Evolutionary conservation across 352 stramenopile species (phyloP), one percentile per base, ranked within the genome.

Genomic region (Phytophthora sansomeana): DNA sequence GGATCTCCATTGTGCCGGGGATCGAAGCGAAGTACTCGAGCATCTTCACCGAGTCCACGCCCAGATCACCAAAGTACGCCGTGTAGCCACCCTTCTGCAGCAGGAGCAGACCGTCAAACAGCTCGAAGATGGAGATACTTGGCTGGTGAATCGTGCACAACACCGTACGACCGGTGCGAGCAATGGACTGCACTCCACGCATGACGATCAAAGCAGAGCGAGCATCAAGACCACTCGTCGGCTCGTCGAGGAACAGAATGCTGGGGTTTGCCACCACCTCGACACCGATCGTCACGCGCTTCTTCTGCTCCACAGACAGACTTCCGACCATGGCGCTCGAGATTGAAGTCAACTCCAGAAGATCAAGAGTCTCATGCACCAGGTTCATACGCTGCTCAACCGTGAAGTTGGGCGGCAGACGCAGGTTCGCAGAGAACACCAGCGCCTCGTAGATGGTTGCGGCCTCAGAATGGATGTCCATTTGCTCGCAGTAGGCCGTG

Each of bases 241-340:
- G 91, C 61, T 97, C 95, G 54, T 98, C 93, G 28, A 99, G 57
- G 61, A 99, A 96, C 48, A 99, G 62, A 30, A 98, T 77, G 51
- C 90, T 91, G 26, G 94, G 93, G 65, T 98, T 97, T 6, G 85
- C 72, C 7, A 96, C 92, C 16, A 98, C 74, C 70, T 98, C 90
- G 9, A 95, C 80, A 26, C 81, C 94, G 17, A 59, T 64, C 8
- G 68, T 63, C n/a, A 98, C 73, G 21, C 93, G 79, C 74, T 98
- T 98, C 39, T 46, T 46, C 39, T 46, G 89, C 60, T 98, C 95
- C 24, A 97, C 89, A 5, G 82, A 96, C 14, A 72, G 21, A 13
- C 77, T 74, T 1, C 61, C 55, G 6, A 90, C 68, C 53, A 96
- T 72, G 35, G 86, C 81, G 4, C 39, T 46, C 3, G 69, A 55